A percentile compares a stretch with the other conserved stretches of the same genome.
Conservation (phyloP, 1,284 basidiomycete species). For the Ustilago nuda region DNA sequence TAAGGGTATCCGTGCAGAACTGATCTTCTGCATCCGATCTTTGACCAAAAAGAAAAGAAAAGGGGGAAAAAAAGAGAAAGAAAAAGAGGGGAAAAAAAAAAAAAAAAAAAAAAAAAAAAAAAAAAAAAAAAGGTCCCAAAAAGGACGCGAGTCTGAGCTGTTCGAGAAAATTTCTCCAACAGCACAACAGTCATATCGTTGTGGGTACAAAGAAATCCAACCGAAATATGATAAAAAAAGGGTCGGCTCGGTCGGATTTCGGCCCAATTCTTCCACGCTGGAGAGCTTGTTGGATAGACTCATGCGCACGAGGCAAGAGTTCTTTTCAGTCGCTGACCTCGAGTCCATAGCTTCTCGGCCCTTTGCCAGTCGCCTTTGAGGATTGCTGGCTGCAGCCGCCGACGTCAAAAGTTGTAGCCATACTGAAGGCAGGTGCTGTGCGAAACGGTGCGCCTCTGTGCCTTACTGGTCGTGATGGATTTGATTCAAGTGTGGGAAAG, state of each 20-base stretch:
- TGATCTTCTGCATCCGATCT: neutral
- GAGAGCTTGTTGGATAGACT: conserved; percentile 2
- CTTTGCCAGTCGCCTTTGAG: neutral
- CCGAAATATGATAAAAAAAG: conserved; percentile 1
- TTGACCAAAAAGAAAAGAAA: neutral
- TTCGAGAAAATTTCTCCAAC: neutral
- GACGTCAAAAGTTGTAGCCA: too few species aligned
- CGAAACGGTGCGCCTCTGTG: neutral
- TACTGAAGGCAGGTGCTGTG: too few species aligned
- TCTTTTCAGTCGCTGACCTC: neutral
- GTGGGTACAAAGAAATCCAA: neutral
- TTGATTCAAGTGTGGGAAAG: too few species aligned
- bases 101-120: too few species aligned
- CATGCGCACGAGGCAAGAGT: neutral
- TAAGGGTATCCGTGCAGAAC: conserved; percentile 20
- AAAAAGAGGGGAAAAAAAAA: too few species aligned
- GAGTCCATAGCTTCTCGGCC: neutral
- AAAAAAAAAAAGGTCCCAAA: neutral
- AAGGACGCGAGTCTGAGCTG: neutral
- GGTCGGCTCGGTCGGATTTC: conserved; percentile 25
- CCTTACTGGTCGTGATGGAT: neutral
- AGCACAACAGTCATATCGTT: neutral
- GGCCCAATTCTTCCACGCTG: conserved; percentile 21
- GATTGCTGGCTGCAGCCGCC: too few species aligned
- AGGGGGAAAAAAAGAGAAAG: too few species aligned